Percentiles rank a stretch among this genome's conserved stretches.
Conservation (phyloP, 2,329 filamentous ascomycete genomes). For the Phoma herbarum region DNA sequence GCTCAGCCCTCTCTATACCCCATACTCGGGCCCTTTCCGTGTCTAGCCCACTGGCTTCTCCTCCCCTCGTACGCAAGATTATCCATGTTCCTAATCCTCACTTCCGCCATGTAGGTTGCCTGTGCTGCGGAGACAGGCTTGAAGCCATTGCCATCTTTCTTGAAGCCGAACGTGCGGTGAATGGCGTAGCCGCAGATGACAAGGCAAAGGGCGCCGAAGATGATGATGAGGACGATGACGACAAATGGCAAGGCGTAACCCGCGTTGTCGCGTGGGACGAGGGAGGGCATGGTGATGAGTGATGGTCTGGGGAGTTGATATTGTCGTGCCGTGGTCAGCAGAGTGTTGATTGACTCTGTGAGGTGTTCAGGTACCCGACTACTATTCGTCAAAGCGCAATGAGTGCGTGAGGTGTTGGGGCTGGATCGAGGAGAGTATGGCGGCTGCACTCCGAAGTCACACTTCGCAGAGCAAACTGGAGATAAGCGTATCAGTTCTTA, state of each 20-base stretch:
- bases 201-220: constrained; percentile 26
- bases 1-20: constrained; percentile 4
- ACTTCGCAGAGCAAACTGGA: not conserved
- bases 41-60: constrained; percentile 10
- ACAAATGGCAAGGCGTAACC: constrained; percentile 26
- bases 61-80: constrained; percentile 24
- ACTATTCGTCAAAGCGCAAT: not conserved
- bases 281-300: constrained; percentile 2
- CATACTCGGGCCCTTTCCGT: not conserved
- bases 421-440: not conserved
- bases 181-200: constrained; percentile 33
- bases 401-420: not conserved
- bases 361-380: not conserved
- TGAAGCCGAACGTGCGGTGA: constrained; percentile 29
- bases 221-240: constrained; percentile 34
- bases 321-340: not conserved
- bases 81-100: constrained; percentile 27
- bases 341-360: not conserved
- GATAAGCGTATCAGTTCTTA: not conserved
- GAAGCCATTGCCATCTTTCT: constrained; percentile 16
- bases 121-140: constrained; percentile 26
- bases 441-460: not conserved
- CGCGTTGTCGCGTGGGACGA: constrained; percentile 18
- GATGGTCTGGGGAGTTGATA: not conserved
- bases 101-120: constrained; percentile 36